phyloP scores from a whole-genome alignment of 2,329 filamentous ascomycete genomes.

The Fusarium temperatum region DNA sequence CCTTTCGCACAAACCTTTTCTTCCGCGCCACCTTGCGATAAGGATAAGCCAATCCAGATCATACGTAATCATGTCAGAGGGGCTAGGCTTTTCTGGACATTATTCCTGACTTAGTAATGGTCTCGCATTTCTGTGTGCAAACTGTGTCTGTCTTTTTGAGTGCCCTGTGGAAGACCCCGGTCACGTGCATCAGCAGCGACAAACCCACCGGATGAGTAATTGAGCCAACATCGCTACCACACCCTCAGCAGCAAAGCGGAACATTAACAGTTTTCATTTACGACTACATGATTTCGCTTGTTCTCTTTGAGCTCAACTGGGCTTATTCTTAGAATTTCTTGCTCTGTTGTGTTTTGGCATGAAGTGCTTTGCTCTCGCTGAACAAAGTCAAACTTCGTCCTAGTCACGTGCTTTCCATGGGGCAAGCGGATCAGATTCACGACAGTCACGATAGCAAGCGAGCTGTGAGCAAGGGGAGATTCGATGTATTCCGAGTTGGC shows the following conservation, averaged over 20 bases:
- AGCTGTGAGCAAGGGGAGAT: neutral
- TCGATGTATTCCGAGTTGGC: no score
- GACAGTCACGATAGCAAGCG: neutral
- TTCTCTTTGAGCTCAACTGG: rapidly evolving
- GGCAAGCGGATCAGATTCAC: neutral
- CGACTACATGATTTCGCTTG: neutral
- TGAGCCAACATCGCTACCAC: neutral
- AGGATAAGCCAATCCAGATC: no score
- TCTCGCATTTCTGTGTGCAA: neutral
- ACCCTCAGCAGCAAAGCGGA: neutral
- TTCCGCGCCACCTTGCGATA: neutral
- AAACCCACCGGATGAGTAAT: neutral
- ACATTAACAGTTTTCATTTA: neutral
- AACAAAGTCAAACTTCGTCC: neutral
- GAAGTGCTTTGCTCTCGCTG: no score
- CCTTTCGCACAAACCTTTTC: neutral
- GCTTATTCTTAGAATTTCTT: rapidly evolving
- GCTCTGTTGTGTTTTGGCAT: neutral
- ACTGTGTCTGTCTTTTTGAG: neutral
- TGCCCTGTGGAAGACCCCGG: neutral
- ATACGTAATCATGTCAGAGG: rapidly evolving
- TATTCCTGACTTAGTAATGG: rapidly evolving
- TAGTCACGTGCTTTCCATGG: neutral
- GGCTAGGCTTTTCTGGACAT: rapidly evolving
- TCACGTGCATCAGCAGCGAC: neutral